phyloP scores from a whole-genome alignment of 768 basidiomycete species.

The Bullera alba region DNA sequence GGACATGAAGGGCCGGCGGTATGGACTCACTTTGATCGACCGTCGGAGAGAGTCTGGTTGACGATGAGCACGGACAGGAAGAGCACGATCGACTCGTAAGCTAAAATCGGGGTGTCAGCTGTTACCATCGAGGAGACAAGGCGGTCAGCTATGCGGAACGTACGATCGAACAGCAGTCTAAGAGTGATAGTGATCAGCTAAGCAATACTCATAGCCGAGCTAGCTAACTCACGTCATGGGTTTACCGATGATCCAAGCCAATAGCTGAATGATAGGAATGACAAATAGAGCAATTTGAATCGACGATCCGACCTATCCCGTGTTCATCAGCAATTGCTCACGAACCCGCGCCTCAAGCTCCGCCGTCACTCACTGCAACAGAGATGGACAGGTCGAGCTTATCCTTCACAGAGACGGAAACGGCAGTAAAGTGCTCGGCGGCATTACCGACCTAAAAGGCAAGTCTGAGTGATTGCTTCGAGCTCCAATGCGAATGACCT shows the following conservation, averaged over 20 bases:
- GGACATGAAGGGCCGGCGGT: background rate
- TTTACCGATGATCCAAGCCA: constrained; percentile 77
- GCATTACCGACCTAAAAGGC: constrained; percentile 23
- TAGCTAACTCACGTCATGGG: constrained; percentile 41
- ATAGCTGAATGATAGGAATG: constrained; percentile 57
- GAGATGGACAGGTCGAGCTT: constrained; percentile 80
- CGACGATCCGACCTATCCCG: constrained; percentile 78
- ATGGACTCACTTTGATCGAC: constrained; percentile 43
- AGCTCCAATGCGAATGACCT: constrained; percentile 5
- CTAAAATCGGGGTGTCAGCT: constrained; percentile 11
- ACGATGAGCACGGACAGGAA: constrained; percentile 59
- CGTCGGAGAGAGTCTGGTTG: constrained; percentile 73
- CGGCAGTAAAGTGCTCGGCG: constrained; percentile 79
- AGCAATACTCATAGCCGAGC: background rate
- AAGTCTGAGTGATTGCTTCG: background rate
- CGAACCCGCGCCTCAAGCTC: constrained; percentile 41
- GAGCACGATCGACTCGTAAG: constrained; percentile 70
- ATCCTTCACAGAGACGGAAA: constrained; percentile 78
- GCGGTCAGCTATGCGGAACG: too few species aligned
- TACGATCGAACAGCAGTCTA: constrained; percentile 70
- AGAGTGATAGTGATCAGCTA: constrained; percentile 50
- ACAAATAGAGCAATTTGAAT: constrained; percentile 52
- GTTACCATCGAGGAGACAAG: background rate
- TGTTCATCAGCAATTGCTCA: too few species aligned
- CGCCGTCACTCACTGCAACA: constrained; percentile 70